These are phyloP conservation scores for Lanmaoa rubissima DNA, from an alignment of 768 basidiomycete species.

Conservation along the genomic window DNA sequence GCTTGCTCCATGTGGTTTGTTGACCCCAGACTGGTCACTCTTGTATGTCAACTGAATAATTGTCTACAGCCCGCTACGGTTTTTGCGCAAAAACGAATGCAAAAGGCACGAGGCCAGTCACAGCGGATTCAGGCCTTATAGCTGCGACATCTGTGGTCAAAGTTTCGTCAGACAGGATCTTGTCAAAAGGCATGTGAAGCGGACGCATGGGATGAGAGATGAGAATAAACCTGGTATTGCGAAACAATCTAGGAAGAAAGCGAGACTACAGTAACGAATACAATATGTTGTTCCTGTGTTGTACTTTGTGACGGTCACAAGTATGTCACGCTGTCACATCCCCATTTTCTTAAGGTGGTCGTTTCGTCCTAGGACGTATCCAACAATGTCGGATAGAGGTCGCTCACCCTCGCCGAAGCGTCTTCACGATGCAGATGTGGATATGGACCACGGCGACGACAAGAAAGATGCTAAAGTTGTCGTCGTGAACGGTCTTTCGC, in stretches of 20 bases:
- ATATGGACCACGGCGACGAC: constrained; percentile 42
- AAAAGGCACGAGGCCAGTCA: constrained; percentile 73
- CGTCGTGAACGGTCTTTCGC: constrained; percentile 85
- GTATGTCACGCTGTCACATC: constrained; percentile 17
- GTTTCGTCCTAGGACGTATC: not conserved
- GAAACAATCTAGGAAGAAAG: constrained; percentile 27
- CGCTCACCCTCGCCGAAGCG: constrained; percentile 45
- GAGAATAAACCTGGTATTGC: constrained; percentile 30
- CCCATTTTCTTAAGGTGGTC: not conserved
- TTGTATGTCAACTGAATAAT: constrained; percentile 11
- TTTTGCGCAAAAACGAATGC: constrained; percentile 75
- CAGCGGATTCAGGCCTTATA: constrained; percentile 54
- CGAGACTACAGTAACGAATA: constrained; percentile 11
- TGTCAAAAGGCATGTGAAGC: constrained; percentile 61
- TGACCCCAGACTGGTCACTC: not conserved
- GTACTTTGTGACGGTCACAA: constrained; percentile 6
- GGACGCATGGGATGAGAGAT: constrained; percentile 46
- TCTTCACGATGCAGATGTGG: constrained; percentile 50
- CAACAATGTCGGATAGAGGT: constrained; percentile 42
- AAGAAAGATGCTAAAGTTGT: constrained; percentile 64
- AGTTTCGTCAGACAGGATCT: constrained; percentile 69
- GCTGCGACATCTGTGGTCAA: constrained; percentile 54
- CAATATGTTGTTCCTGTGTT: not conserved
- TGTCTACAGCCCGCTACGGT: constrained; percentile 51
- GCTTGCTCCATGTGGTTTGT: constrained; percentile 64